These are phyloP conservation scores for Fermentozyma sake DNA, from an alignment of 1,139 yeast species.

Conservation along the genomic window DNA sequence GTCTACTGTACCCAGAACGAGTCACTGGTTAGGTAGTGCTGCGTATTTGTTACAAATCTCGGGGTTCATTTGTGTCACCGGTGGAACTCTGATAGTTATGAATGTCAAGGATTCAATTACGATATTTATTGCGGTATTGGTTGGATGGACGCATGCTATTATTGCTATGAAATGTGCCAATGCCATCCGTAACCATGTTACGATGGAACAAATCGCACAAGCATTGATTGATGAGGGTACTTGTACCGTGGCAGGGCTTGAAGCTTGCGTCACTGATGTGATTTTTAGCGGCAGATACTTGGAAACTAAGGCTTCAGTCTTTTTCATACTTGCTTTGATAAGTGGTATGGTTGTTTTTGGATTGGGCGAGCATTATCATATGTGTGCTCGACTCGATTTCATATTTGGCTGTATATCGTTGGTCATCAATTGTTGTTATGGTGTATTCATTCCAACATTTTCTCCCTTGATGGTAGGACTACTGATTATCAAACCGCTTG, in stretches of 20 bases:
- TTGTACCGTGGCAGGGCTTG: constrained; percentile 20
- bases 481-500: constrained; percentile 21
- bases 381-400: constrained; percentile 17
- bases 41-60: constrained; percentile 26
- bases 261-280: constrained; percentile 17
- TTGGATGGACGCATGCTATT: constrained; percentile 23
- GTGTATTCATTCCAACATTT: constrained; percentile 25
- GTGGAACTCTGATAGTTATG: constrained; percentile 23
- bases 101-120: constrained; percentile 15
- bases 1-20: constrained; percentile 20
- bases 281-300: constrained; percentile 28
- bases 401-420: constrained; percentile 21
- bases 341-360: constrained; percentile 24
- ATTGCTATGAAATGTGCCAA: constrained; percentile 24
- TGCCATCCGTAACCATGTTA: constrained; percentile 22
- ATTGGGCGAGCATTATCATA: constrained; percentile 16
- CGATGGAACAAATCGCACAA: constrained; percentile 14
- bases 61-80: constrained; percentile 24
- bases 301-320: constrained; percentile 21
- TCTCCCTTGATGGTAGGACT: constrained; percentile 19
- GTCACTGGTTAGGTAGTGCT: constrained; percentile 28
- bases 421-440: constrained; percentile 22
- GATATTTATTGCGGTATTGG: constrained; percentile 13
- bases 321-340: constrained; percentile 23
- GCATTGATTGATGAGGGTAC: constrained; percentile 22